Base-by-base conservation (phyloP, 306 rosid genomes). In the Trifolium fragiferum region DNA sequence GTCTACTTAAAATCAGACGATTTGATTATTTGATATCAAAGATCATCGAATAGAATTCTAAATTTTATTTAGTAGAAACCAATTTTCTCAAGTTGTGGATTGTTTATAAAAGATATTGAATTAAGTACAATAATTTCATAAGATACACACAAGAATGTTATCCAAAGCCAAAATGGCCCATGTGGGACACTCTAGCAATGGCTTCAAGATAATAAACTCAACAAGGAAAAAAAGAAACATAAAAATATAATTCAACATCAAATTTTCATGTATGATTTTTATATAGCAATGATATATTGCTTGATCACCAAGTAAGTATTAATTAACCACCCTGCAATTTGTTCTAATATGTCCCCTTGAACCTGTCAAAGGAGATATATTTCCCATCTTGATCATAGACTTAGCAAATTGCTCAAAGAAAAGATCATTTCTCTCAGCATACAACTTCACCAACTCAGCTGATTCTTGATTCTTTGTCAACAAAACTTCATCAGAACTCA, bases 371-470 rank as follows among this genome's bases (percentile, higher is more conserved):
- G 98, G 98, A 58, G 95, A 86, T 35, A 94, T 84, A 47, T 86
- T 91, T 15, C 98, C 89, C 98, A 94, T 90, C 90, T 91, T 94
- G 32, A 92, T 38, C 96, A 94, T 94, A 46, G 97, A 94, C 86
- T 81, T 81, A 13, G 96, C 84, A 54, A 94, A 94, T 54, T 94
- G 98, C 51, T 85, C 72, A 49, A 91, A 86, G 96, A 94, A 91
- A 66, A 79, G 63, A 70, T 84, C 54, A 2, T 30, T 77, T 66
- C 81, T 80, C 75, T 83, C 81, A 0, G 97, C 96, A 74, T 91
- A 94, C 44, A 84, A 14, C 77, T 78, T 74, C 66, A 91, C 97
- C 62, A 94, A 65, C 16, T 73, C 57, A 27, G 83, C 88, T 1
- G 98, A 87, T 67, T 33, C 82, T 69, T 27, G 74, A 76, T 78